Conservation (phyloP, 768 basidiomycete species). For the Cyclocybe aegerita region DNA sequence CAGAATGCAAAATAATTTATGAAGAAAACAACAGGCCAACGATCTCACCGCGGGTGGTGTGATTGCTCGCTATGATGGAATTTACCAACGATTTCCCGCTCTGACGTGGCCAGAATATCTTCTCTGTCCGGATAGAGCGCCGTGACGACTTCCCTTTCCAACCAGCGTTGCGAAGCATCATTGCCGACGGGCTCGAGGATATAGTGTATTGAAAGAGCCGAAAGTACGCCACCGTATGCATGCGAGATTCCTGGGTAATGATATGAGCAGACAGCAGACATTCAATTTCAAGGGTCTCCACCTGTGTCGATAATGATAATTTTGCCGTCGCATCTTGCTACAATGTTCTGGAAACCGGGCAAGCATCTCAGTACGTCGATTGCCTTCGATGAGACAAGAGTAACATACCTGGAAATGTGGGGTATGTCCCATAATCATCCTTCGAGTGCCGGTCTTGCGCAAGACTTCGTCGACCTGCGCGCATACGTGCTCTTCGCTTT, state of each 20-base stretch:
- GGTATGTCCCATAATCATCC: conserved; percentile 97
- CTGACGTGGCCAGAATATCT: conserved; percentile 50
- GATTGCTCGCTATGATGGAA: conserved; percentile 21
- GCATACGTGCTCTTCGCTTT: conserved; percentile 70
- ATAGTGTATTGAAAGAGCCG: conserved; percentile 86
- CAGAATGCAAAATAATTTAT: too few species aligned
- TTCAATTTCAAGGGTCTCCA: conserved; percentile 19
- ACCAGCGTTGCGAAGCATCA: conserved; percentile 43
- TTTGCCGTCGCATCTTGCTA: conserved; percentile 85
- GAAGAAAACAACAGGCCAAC: too few species aligned
- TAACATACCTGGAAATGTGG: conserved; percentile 73
- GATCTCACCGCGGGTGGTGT: not conserved
- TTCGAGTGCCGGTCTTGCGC: conserved; percentile 72
- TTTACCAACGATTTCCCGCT: conserved; percentile 44
- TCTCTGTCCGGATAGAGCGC: conserved; percentile 59
- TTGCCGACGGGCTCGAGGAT: conserved; percentile 64
- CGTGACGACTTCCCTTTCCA: conserved; percentile 62
- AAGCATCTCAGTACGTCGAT: not conserved
- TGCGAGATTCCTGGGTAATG: conserved; percentile 77
- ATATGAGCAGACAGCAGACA: not conserved
- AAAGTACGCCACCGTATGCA: conserved; percentile 92
- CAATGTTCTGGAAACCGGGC: conserved; percentile 55
- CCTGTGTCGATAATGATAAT: conserved; percentile 97
- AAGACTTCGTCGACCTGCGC: conserved; percentile 68
- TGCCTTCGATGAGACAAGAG: not conserved